phyloP scores from a whole-genome alignment of 2,329 filamentous ascomycete genomes.

The Dichotomopilus funicola region DNA sequence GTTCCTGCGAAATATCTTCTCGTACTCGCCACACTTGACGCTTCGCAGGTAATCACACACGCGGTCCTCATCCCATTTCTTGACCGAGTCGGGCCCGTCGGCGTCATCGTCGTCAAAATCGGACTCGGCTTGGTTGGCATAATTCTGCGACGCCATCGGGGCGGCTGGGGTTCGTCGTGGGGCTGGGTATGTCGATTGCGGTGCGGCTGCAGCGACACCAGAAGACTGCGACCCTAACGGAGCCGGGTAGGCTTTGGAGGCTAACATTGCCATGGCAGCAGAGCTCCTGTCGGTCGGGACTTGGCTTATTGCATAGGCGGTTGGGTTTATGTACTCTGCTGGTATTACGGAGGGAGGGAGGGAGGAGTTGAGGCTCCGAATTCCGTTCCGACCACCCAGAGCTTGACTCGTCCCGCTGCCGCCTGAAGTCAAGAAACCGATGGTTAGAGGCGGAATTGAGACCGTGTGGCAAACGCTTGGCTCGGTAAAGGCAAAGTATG shows the following conservation, averaged over 20 bases:
- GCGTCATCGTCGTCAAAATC: constrained; percentile 88
- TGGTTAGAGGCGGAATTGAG: background rate
- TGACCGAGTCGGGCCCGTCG: constrained; percentile 67
- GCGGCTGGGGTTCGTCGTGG: constrained; percentile 47
- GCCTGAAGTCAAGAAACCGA: background rate
- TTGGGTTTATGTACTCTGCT: constrained; percentile 3
- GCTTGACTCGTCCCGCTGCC: background rate
- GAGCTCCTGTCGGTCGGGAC: background rate
- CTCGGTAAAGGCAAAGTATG: background rate
- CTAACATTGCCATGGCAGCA: constrained; percentile 65
- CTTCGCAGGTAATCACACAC: constrained; percentile 86
- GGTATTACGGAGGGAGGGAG: background rate
- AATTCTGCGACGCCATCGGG: constrained; percentile 48
- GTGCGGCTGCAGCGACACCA: constrained; percentile 39
- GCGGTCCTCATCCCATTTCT: constrained; percentile 85
- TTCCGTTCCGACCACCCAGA: too few species aligned
- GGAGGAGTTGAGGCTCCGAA: too few species aligned
- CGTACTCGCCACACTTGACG: constrained; percentile 92
- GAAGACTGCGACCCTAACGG: constrained; percentile 43
- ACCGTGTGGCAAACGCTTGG: background rate
- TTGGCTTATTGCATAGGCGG: constrained; percentile 7
- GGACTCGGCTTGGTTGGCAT: constrained; percentile 81
- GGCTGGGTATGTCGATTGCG: constrained; percentile 45
- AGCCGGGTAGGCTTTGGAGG: constrained; percentile 64
- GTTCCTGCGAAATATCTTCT: constrained; percentile 80